A percentile compares a stretch with the other conserved stretches of the same genome.
phyloP scores from a whole-genome alignment of 2,329 filamentous ascomycete species.

The Stagonosporopsis vannaccii region DNA sequence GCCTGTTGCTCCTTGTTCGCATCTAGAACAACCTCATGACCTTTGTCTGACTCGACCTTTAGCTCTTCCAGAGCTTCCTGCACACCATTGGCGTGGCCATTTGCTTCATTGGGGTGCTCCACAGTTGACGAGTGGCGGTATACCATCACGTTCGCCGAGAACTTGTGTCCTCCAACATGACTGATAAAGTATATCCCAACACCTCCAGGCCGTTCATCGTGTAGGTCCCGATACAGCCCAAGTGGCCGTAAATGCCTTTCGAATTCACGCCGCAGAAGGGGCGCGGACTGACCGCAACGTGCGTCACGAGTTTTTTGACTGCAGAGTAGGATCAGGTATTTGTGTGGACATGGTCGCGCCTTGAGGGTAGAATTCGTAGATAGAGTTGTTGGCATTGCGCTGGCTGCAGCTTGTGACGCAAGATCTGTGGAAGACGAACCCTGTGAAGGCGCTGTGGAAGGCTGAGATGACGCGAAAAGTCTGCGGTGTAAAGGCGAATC shows the following conservation, averaged over 20 bases:
- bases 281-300: slow-evolving; percentile 92
- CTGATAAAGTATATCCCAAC: slow-evolving; percentile 97
- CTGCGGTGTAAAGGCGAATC: slow-evolving; percentile 63
- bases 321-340: slow-evolving; percentile 88
- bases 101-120: slow-evolving; percentile 24
- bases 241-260: slow-evolving; percentile 86
- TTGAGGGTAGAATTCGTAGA: slow-evolving; percentile 54
- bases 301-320: slow-evolving; percentile 94
- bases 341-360: slow-evolving; percentile 77
- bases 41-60: slow-evolving; percentile 51
- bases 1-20: slow-evolving; percentile 48
- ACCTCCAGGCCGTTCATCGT: slow-evolving; percentile 88
- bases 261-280: slow-evolving; percentile 85
- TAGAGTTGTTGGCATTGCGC: slow-evolving; percentile 35
- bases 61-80: slow-evolving; percentile 47
- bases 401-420: slow-evolving; percentile 24
- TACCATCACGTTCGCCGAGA: slow-evolving; percentile 91
- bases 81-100: slow-evolving; percentile 34
- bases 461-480: slow-evolving; percentile 1
- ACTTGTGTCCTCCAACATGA: slow-evolving; percentile 97
- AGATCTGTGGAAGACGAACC: slow-evolving; percentile 23
- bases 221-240: slow-evolving; percentile 83
- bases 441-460: slow-evolving; percentile 20
- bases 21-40: slow-evolving; percentile 43
- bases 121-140: slow-evolving; percentile 67